Conservation (phyloP, 2,329 filamentous ascomycete genomes). For the Geosmithia morbida region DNA sequence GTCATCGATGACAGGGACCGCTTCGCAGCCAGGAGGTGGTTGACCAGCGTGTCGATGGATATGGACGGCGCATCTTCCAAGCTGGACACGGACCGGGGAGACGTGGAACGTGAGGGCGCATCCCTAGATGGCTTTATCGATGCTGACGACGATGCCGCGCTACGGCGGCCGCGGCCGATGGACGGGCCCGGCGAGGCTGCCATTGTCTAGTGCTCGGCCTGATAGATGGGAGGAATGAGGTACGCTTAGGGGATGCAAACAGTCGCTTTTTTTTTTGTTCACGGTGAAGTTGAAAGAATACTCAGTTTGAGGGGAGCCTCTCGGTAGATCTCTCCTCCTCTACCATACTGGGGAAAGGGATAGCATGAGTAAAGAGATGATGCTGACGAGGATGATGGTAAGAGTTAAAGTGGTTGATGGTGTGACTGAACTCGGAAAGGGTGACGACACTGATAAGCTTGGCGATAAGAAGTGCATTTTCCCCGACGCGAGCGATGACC, state of each 20-base stretch:
- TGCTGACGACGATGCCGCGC: constrained; percentile 18
- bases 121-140: constrained; percentile 15
- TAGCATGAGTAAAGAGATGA: background rate
- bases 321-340: background rate
- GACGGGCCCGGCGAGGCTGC: constrained; percentile 18
- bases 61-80: constrained; percentile 8
- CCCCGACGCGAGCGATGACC: background rate
- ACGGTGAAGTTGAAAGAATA: background rate
- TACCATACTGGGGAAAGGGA: background rate
- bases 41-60: constrained; percentile 62
- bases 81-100: constrained; percentile 1
- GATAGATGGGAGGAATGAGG: background rate
- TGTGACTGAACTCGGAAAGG: background rate
- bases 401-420: background rate
- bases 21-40: constrained; percentile 75
- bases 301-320: background rate
- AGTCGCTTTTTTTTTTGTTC: background rate
- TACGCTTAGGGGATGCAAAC: background rate
- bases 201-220: constrained; percentile 10
- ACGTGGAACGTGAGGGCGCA: background rate
- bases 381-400: background rate
- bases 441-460: background rate
- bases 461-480: background rate
- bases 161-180: constrained; percentile 14
- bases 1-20: constrained; percentile 72